phyloP scores from a whole-genome alignment of 1,139 yeast genomes.

The Suhomyces terraborum region DNA sequence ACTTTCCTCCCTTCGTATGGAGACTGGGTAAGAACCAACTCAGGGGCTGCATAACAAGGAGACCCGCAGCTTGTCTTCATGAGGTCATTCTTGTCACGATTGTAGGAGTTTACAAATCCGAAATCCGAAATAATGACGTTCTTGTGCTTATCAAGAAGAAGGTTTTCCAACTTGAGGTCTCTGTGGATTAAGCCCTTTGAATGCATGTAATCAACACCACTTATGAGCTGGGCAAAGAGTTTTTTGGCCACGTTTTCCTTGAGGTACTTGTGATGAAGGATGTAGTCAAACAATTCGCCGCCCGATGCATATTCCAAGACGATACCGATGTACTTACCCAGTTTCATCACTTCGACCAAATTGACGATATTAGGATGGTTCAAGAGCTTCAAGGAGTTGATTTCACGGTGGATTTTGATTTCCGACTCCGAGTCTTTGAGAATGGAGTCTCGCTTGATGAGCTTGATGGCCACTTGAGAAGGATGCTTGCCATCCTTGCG shows the following conservation, averaged over 20 bases:
- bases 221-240: conserved; percentile 86
- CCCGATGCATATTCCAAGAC: conserved; percentile 96
- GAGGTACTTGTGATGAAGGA: conserved; percentile 79
- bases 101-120: conserved; percentile 91
- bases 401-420: conserved; percentile 87
- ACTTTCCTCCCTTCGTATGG: conserved; percentile 94
- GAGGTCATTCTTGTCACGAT: conserved; percentile 61
- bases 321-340: conserved; percentile 93
- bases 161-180: conserved; percentile 72
- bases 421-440: conserved; percentile 84
- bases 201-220: conserved; percentile 92
- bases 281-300: conserved; percentile 94
- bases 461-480: conserved; percentile 89
- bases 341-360: conserved; percentile 88
- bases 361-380: conserved; percentile 93
- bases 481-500: conserved; percentile 76
- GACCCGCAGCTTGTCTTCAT: conserved; percentile 98
- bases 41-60: conserved; percentile 99
- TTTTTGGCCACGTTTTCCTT: conserved; percentile 86
- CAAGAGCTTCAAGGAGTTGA: conserved; percentile 80
- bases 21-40: conserved; percentile 80
- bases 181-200: conserved; percentile 81
- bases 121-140: conserved; percentile 80
- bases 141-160: conserved; percentile 75
- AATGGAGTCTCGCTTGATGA: conserved; percentile 83